Evolutionary conservation across 2,329 filamentous ascomycete species (phyloP).

Genomic region (Furcasterigmium sp.): DNA sequence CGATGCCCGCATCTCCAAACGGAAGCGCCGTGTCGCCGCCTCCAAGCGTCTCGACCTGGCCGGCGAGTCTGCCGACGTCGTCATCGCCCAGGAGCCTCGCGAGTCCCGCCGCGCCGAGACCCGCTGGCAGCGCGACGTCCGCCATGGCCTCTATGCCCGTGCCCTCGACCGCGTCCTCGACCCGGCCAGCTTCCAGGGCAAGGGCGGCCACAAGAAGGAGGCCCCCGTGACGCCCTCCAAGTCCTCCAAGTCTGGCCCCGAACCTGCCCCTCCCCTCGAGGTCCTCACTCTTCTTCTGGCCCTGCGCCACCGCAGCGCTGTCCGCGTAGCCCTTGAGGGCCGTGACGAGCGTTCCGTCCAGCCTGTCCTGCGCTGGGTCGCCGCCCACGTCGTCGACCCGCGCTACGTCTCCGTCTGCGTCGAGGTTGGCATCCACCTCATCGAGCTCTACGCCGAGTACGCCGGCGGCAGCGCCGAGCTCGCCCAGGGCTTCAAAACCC

Average conservation of each 20-base stretch:
- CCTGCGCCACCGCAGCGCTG: conserved; percentile 79
- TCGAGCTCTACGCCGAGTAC: conserved; percentile 84
- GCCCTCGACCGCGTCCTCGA: conserved; percentile 78
- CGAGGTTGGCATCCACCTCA: conserved; percentile 73
- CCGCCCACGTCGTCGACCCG: conserved; percentile 75
- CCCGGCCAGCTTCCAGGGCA: conserved; percentile 22
- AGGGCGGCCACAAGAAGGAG: not conserved
- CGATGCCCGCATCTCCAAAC: conserved; percentile 66
- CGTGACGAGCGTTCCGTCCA: conserved; percentile 77
- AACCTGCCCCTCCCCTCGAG: conserved; percentile 51
- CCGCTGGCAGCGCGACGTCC: conserved; percentile 75
- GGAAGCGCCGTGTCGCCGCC: conserved; percentile 50
- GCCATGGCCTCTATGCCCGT: conserved; percentile 68
- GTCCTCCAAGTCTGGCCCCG: not conserved
- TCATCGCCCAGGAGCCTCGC: conserved; percentile 70
- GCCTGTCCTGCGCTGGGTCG: conserved; percentile 79
- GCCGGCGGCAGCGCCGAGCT: conserved; percentile 70
- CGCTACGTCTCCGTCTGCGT: conserved; percentile 76
- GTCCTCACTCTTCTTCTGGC: conserved; percentile 76
- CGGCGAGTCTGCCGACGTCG: conserved; percentile 75
- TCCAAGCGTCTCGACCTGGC: conserved; percentile 65
- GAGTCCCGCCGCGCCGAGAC: conserved; percentile 54
- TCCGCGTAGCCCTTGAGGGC: conserved; percentile 72
- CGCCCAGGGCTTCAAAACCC: conserved; percentile 60
- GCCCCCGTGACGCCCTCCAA: not conserved